Percentiles rank a stretch among this genome's conserved stretches.
These are phyloP conservation scores for Trametes sanguinea DNA, from an alignment of 768 basidiomycete genomes.

Conservation along the genomic window DNA sequence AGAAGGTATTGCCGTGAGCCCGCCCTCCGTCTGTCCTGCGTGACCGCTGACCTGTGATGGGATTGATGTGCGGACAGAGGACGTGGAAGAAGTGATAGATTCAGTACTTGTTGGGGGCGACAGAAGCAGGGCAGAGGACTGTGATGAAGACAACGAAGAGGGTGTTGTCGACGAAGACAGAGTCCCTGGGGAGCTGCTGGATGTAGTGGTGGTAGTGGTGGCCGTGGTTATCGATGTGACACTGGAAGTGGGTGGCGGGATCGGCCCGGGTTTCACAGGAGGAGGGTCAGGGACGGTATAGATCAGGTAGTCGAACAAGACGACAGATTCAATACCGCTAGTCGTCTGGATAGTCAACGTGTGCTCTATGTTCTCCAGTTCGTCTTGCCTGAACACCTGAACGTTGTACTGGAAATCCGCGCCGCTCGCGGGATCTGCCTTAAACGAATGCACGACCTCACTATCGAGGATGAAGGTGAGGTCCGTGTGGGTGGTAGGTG, in stretches of 20 bases:
- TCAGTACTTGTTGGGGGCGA: too few relatives aligned
- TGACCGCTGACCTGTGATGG: too few relatives aligned
- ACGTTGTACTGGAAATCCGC: conserved; percentile 5
- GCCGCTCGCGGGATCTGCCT: background rate
- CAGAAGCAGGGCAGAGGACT: too few relatives aligned
- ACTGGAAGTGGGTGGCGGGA: background rate
- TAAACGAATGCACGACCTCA: background rate
- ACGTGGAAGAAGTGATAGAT: too few relatives aligned
- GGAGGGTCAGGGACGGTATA: conserved; percentile 5
- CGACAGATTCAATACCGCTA: background rate
- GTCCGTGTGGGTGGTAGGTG: background rate
- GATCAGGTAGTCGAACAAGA: conserved; percentile 13
- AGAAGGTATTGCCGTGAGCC: background rate
- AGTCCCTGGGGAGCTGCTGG: too few relatives aligned
- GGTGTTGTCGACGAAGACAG: too few relatives aligned
- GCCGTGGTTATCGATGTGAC: background rate
- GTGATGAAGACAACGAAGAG: too few relatives aligned
- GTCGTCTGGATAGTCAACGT: background rate
- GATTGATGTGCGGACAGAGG: too few relatives aligned
- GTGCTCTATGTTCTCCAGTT: background rate
- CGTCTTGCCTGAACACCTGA: background rate
- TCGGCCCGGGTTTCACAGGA: too few relatives aligned
- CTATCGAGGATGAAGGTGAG: conserved; percentile 16
- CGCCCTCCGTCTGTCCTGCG: background rate
- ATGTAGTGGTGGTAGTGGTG: too few relatives aligned